phyloP scores from a whole-genome alignment of 2,329 filamentous ascomycete species.

The Coniochaeta sp. region DNA sequence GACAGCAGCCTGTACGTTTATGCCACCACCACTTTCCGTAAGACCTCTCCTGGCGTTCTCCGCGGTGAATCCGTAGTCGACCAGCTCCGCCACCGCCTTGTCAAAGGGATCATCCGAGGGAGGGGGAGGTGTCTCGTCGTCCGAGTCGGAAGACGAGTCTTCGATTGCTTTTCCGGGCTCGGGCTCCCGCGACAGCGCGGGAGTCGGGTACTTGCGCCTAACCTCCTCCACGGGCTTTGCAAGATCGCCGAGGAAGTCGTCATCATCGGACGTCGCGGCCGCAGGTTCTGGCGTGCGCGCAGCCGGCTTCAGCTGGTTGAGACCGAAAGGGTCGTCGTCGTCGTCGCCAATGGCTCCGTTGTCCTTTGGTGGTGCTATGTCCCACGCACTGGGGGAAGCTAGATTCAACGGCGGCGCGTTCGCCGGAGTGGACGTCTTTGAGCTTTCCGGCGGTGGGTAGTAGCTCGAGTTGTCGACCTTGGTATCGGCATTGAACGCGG shows the following conservation, averaged over 20 bases:
- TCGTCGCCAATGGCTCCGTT: conserved; percentile 37
- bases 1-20: conserved; percentile 79
- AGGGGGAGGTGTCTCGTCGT: conserved; percentile 32
- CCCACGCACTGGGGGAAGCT: conserved; percentile 48
- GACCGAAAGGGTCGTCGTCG: conserved; percentile 82
- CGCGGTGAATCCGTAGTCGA: conserved; percentile 89
- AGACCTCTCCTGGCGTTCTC: conserved; percentile 79
- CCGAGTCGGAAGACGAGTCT: conserved; percentile 36
- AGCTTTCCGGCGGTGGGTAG: conserved; percentile 47
- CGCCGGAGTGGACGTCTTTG: conserved; percentile 37
- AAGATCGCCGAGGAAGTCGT: conserved; percentile 59
- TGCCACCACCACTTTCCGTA: conserved; percentile 68
- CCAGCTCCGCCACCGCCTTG: conserved; percentile 74
- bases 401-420: conserved; percentile 40
- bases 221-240: conserved; percentile 59
- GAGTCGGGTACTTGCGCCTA: conserved; percentile 18
- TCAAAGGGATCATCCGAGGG: conserved; percentile 59
- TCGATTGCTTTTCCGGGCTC: conserved; percentile 52
- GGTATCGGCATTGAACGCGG: conserved; percentile 59
- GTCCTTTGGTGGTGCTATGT: conserved; percentile 22
- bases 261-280: conserved; percentile 9
- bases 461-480: conserved; percentile 60
- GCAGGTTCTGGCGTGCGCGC: conserved; percentile 8
- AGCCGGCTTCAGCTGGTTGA: conserved; percentile 54
- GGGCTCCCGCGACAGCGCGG: conserved; percentile 24